phyloP scores from a whole-genome alignment of 257 asterid species.

The Rubia yunnanensis region DNA sequence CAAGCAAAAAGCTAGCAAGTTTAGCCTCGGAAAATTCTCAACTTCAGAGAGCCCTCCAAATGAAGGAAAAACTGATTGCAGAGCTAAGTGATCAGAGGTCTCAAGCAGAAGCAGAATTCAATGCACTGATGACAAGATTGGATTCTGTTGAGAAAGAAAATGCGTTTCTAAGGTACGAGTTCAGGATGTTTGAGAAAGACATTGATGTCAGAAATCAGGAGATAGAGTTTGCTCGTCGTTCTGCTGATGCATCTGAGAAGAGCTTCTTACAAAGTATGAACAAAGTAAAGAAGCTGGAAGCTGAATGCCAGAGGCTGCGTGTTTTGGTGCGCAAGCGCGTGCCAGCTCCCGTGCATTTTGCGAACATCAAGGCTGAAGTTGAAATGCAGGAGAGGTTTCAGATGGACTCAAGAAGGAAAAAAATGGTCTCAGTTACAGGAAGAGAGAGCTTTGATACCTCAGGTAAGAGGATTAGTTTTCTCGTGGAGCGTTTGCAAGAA shows the following conservation, averaged over 20 bases:
- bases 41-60: slow-evolving; percentile 45
- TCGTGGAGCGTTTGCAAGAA: slow-evolving; percentile 47
- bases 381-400: slow-evolving; percentile 34
- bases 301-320: slow-evolving; percentile 77
- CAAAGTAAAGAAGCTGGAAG: slow-evolving; percentile 72
- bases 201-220: slow-evolving; percentile 52
- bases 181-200: slow-evolving; percentile 59
- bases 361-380: slow-evolving; percentile 28
- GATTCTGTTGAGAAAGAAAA: slow-evolving; percentile 77
- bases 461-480: slow-evolving; percentile 31
- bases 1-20: slow-evolving; percentile 32
- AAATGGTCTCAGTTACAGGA: slow-evolving; percentile 18
- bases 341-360: slow-evolving; percentile 29
- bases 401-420: slow-evolving; percentile 30
- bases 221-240: slow-evolving; percentile 34
- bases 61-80: slow-evolving; percentile 49
- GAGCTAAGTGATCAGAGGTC: slow-evolving; percentile 36
- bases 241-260: slow-evolving; percentile 43
- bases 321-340: slow-evolving; percentile 43
- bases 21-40: slow-evolving; percentile 52
- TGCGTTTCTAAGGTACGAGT: slow-evolving; percentile 65
- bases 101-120: slow-evolving; percentile 53
- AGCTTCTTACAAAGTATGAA: slow-evolving; percentile 40
- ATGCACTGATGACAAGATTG: slow-evolving; percentile 50
- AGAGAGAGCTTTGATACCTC: slow-evolving; percentile 19